Base-by-base conservation (phyloP, 1,284 basidiomycete genomes). In the Taiwanofungus camphoratus region DNA sequence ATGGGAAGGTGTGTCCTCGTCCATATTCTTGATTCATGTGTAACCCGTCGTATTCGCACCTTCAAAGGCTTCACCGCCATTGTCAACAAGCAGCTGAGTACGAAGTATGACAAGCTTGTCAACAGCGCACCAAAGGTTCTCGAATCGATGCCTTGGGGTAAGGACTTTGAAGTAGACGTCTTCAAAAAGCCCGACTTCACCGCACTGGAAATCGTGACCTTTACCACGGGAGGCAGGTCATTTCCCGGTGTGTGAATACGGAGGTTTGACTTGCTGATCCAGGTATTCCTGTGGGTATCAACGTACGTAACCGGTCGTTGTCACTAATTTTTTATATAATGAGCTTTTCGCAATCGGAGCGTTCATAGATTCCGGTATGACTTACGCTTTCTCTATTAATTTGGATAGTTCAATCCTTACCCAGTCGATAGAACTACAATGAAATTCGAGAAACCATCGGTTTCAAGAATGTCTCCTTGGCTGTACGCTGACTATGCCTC, bases 131-230 rank as follows among this genome's bases (percentile, higher is more conserved):
- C 87, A 0, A 75, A 82, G 45, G 69, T 90, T 26, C 87, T 92
- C 65, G 80, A 89, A 61, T 76, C 69, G 21, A 68, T 92, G 20
- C 89, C 90, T 0, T 92, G 90, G 90, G 88, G 88, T 3, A 65
- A 75, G 50, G 76, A 82, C 55, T 92, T 84, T 50, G 90, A 92
- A 58, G 87, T 90, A 22, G 84, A 89, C 48, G 69, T 77, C 1
- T 92, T 92, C 71, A 73, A 77, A 47, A 87, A 87, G 59, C 89
- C 89, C 2, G 90, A 92, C 57, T 92, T 92, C 57, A 92, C 90
- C 0, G 86, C 86, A 4, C 65, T 89, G 46, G 82, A 89, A 55
- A 77, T 89, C 29, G 71, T 88, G 34, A 76, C 76, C n/a, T 90
- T 91, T 55, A 82, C 86, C 12, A 90, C 85, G 3, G 86, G 82